These are phyloP conservation scores for Suillus fuscotomentosus DNA, from an alignment of 768 basidiomycete genomes.

Conservation along the genomic window DNA sequence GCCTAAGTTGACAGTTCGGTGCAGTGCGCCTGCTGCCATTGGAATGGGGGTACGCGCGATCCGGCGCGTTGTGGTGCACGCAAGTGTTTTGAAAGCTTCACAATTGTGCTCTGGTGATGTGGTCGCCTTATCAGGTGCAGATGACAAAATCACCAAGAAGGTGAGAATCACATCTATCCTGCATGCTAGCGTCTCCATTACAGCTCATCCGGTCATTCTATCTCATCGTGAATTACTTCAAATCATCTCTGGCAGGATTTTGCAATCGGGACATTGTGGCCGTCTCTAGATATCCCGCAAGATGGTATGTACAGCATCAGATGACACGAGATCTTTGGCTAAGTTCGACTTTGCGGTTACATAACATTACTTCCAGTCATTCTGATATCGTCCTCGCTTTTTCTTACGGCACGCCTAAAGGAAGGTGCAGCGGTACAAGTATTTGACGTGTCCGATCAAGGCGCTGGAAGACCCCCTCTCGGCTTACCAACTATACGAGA, in stretches of 20 bases:
- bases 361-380: slow-evolving; percentile 41
- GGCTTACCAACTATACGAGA: slow-evolving; percentile 52
- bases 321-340: slow-evolving; percentile 8
- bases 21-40: neutral
- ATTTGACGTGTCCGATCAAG: slow-evolving; percentile 43
- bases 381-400: slow-evolving; percentile 51
- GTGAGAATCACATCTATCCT: slow-evolving; percentile 27
- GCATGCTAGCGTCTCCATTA: slow-evolving; percentile 9
- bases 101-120: slow-evolving; percentile 72
- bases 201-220: slow-evolving; percentile 7
- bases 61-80: slow-evolving; percentile 62
- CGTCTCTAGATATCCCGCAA: slow-evolving; percentile 58
- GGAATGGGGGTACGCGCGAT: slow-evolving; percentile 39
- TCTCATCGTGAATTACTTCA: slow-evolving; percentile 13
- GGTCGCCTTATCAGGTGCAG: slow-evolving; percentile 48
- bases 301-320: slow-evolving; percentile 47
- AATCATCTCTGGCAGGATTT: slow-evolving; percentile 43
- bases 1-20: neutral
- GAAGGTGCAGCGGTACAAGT: slow-evolving; percentile 49
- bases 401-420: slow-evolving; percentile 59
- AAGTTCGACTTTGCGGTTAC: slow-evolving; percentile 13
- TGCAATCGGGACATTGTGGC: slow-evolving; percentile 74
- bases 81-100: slow-evolving; percentile 56
- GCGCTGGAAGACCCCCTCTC: slow-evolving; percentile 34
- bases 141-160: slow-evolving; percentile 32